Percentiles rank a stretch among this genome's conserved stretches.
phyloP scores from a whole-genome alignment of 495 filamentous ascomycete species.

The Neurospora sp. region DNA sequence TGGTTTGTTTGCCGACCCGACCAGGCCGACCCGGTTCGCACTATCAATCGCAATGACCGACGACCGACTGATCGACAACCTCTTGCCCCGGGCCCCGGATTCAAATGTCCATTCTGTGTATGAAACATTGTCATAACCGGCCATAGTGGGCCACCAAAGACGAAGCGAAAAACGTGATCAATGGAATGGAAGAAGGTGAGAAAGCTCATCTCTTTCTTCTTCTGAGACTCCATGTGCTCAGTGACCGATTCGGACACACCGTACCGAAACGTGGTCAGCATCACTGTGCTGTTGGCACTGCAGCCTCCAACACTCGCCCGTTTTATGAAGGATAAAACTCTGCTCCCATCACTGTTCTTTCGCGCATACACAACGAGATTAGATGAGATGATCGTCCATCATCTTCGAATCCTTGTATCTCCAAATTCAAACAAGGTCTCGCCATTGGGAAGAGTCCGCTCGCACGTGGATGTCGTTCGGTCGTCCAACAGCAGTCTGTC shows the following conservation, averaged over 20 bases:
- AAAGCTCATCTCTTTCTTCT: not conserved
- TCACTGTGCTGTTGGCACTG: not conserved
- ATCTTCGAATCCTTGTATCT: not conserved
- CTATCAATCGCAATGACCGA: constrained; percentile 7
- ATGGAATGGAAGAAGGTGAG: not conserved
- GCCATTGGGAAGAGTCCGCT: not conserved
- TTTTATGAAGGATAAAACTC: not conserved
- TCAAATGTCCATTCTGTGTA: not conserved
- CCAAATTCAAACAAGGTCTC: not conserved
- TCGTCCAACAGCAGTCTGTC: not conserved
- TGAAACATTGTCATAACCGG: not conserved
- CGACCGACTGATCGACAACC: not conserved
- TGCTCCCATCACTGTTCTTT: not conserved
- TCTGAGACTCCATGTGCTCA: not conserved
- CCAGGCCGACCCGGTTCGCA: not conserved
- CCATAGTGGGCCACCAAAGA: not conserved
- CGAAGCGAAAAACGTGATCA: not conserved
- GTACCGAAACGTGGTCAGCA: not conserved
- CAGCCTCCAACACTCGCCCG: not conserved
- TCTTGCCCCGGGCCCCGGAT: not conserved
- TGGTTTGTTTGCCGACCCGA: constrained; percentile 2
- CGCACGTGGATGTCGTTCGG: not conserved
- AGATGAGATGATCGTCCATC: not conserved
- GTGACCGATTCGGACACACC: not conserved
- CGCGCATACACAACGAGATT: not conserved